Conservation (phyloP, 495 filamentous ascomycete species). For the Astrothelium macrocarpum region DNA sequence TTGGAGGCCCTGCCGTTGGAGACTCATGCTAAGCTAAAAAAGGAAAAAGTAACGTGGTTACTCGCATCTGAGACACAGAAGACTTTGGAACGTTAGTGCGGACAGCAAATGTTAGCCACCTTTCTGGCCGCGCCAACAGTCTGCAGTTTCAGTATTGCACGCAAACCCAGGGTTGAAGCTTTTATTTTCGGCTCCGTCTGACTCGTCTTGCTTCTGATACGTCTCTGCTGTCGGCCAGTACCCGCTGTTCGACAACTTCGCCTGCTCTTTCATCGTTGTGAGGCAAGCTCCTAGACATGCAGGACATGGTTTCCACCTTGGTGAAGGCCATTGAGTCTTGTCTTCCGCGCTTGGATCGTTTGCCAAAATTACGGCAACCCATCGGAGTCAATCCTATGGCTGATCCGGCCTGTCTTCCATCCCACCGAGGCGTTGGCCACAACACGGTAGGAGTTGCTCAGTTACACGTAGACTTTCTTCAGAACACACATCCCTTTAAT, state of each 20-base stretch:
- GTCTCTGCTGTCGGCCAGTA: not conserved
- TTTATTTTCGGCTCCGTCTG: not conserved
- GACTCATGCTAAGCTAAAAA: not conserved
- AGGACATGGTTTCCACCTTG: not conserved
- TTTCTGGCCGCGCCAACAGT: not conserved
- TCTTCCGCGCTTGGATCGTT: not conserved
- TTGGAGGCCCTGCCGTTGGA: not conserved
- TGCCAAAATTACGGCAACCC: not conserved
- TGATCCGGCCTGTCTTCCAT: not conserved
- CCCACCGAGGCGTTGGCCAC: not conserved
- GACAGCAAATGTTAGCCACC: not conserved
- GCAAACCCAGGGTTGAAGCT: not conserved
- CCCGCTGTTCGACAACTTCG: not conserved
- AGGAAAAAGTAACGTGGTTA: not conserved
- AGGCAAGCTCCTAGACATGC: not conserved
- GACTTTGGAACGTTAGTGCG: not conserved
- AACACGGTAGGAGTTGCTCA: not conserved
- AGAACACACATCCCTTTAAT: not conserved
- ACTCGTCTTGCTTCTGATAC: not conserved
- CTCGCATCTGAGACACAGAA: conserved; percentile 2
- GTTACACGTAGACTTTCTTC: not conserved
- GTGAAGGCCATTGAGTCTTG: not conserved
- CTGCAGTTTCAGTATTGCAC: not conserved
- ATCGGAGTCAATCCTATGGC: not conserved
- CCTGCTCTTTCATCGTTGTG: not conserved